Conservation (phyloP, 2,329 filamentous ascomycete genomes). For the Tolypocladium amazonense region DNA sequence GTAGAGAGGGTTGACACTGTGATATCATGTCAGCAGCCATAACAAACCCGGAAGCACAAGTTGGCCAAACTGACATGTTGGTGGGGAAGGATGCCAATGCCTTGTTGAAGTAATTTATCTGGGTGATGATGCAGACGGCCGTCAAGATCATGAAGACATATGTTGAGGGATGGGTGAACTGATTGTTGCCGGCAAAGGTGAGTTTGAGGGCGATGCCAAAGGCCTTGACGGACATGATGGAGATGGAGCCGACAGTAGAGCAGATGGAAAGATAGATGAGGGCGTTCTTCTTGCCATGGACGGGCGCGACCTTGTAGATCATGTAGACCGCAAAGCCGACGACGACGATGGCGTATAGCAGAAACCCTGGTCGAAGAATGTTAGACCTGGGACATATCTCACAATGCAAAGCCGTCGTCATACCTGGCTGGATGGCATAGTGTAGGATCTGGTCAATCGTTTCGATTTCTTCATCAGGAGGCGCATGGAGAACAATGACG, state of each 20-base stretch:
- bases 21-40: constrained; percentile 4
- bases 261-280: constrained; percentile 96
- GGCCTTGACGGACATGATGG: constrained; percentile 98
- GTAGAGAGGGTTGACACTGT: constrained; percentile 87
- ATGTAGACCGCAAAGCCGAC: constrained; percentile 79
- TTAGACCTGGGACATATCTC: constrained; percentile 1
- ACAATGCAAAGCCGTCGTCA: constrained; percentile 12
- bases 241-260: constrained; percentile 91
- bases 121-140: constrained; percentile 85
- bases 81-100: constrained; percentile 93
- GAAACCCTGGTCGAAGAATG: constrained; percentile 54
- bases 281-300: constrained; percentile 89
- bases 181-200: constrained; percentile 85
- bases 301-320: constrained; percentile 90
- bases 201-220: constrained; percentile 97
- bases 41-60: no score
- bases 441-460: constrained; percentile 86
- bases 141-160: constrained; percentile 97
- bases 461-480: constrained; percentile 81
- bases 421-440: constrained; percentile 87
- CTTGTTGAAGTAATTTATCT: constrained; percentile 99
- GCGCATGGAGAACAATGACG: constrained; percentile 94
- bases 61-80: constrained; percentile 63
- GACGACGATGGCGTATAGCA: constrained; percentile 74
- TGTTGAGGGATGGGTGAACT: constrained; percentile 88